These are phyloP conservation scores for Tothia fuscella DNA, from an alignment of 2,329 filamentous ascomycete genomes.

Conservation along the genomic window DNA sequence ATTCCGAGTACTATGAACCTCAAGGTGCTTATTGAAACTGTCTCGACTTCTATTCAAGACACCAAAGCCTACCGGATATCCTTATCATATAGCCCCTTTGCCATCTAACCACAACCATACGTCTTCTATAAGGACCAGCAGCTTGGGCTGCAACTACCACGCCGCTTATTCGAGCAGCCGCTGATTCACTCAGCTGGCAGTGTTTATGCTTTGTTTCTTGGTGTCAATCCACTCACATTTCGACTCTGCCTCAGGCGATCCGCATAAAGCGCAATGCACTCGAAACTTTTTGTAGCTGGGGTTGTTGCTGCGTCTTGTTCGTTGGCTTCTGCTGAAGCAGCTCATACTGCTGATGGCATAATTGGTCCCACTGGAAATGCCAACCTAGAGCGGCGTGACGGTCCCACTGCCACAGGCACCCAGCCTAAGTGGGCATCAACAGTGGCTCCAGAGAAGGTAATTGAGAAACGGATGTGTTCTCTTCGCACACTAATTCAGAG, in stretches of 20 bases:
- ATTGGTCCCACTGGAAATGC: no score
- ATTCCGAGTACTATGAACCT: not conserved
- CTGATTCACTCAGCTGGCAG: not conserved
- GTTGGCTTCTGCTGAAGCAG: no score
- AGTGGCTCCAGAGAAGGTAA: constrained; percentile 2
- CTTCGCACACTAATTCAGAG: no score
- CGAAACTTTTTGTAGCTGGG: not conserved
- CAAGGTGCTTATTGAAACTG: not conserved
- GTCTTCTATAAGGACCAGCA: not conserved
- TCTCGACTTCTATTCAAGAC: constrained; percentile 7
- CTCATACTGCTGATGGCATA: no score
- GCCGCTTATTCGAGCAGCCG: not conserved
- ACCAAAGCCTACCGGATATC: not conserved
- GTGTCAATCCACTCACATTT: not conserved
- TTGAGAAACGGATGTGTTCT: no score
- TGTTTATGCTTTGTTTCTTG: not conserved
- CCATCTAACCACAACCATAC: not conserved
- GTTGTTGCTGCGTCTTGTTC: not conserved
- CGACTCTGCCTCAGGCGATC: no score
- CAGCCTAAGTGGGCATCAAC: not conserved
- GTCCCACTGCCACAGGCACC: not conserved
- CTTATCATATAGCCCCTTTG: not conserved
- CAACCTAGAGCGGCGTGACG: not conserved
- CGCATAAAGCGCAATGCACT: constrained; percentile 4
- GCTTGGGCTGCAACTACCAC: not conserved